Percentiles rank a stretch among this genome's conserved stretches.
These are phyloP conservation scores for Calocybe gangraenosa DNA, from an alignment of 768 basidiomycete species.

Conservation along the genomic window DNA sequence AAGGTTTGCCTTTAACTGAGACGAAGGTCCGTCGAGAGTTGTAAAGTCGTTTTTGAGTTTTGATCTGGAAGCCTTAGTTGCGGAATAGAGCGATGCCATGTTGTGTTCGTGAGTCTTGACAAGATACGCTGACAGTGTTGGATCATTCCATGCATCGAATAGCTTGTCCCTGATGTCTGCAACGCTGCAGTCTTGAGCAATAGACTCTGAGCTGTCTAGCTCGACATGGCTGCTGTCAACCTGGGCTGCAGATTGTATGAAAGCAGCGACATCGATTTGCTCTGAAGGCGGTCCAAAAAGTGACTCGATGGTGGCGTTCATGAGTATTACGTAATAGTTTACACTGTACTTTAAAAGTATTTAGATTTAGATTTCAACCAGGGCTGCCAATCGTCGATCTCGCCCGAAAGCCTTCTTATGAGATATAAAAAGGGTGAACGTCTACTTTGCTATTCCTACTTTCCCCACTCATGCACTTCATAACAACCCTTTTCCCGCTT, in stretches of 20 bases:
- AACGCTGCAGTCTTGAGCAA: slow-evolving; percentile 38
- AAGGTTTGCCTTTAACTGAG: slow-evolving; percentile 53
- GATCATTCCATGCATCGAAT: slow-evolving; percentile 47
- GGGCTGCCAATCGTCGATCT: slow-evolving; percentile 1
- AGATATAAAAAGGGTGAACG: too few species aligned
- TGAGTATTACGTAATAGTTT: slow-evolving; percentile 7
- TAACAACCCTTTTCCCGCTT: too few species aligned
- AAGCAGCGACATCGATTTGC: slow-evolving; percentile 40
- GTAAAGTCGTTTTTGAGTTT: slow-evolving; percentile 28
- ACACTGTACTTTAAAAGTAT: background rate
- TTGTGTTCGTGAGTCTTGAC: slow-evolving; percentile 47
- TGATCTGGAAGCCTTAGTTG: slow-evolving; percentile 27
- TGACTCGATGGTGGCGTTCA: slow-evolving; percentile 35
- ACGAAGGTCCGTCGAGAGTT: slow-evolving; percentile 34
- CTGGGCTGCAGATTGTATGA: slow-evolving; percentile 31
- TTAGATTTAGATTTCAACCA: slow-evolving; percentile 5
- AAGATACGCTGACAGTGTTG: slow-evolving; percentile 54
- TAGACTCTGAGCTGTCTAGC: slow-evolving; percentile 14
- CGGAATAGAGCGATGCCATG: slow-evolving; percentile 28
- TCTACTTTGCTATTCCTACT: too few species aligned
- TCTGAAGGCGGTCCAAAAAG: slow-evolving; percentile 66
- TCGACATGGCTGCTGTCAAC: slow-evolving; percentile 6
- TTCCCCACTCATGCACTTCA: too few species aligned
- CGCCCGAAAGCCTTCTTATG: too few species aligned
- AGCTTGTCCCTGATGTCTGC: slow-evolving; percentile 44